Base-by-base conservation (phyloP, 2,329 filamentous ascomycete species). In the Xylaria sp. region DNA sequence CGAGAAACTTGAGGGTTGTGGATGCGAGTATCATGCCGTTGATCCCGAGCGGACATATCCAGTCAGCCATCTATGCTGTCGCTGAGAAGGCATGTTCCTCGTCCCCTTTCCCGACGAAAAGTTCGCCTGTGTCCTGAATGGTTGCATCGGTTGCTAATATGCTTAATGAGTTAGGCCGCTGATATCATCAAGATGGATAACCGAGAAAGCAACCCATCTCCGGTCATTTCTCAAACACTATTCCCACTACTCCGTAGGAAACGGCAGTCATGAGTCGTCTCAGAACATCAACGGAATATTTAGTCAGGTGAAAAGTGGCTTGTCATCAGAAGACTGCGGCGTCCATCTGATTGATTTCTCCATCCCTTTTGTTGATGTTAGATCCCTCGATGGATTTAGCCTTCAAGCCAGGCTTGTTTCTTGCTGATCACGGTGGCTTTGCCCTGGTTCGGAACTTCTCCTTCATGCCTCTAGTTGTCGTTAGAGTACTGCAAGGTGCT, bases 11-110 rank as follows among this genome's bases (percentile, higher is more conserved):
- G 55, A 77, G 83, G 41, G 78, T 84, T 30, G 82, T 83, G 4
- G 83, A 85, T 70, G 80, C 81, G 5, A 79, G 80, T 15, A 75
- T 84, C 34, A 79, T 84, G 30, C 83, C 83, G 8, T 67, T 84
- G 59, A 78, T 84, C 23, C 82, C 82, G 1, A 70, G 81, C 78
- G 76, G 68, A n/a, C 75, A 78, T 67, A 75, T 75, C 30, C 75
- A 77, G 39, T 72, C 76, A 2, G 66, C 69, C 0, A 50, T 76
- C 50, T 77, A 77, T 48, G 74, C 76, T 32, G 53, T 77, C 60
- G 75, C 74, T 70, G 84, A 77, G 56, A 77, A 84, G 81, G 82
- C 80, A 72, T 10, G 23, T 32, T 13, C 13, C 30, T 28, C 30
- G 18, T n/a, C 52, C 63, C 28, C 15, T 20, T 32, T 48, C 8